Percentiles rank a stretch among this genome's conserved stretches.
Conservation (phyloP, 1,284 basidiomycete species). For the Fomitiporia mediterranea region DNA sequence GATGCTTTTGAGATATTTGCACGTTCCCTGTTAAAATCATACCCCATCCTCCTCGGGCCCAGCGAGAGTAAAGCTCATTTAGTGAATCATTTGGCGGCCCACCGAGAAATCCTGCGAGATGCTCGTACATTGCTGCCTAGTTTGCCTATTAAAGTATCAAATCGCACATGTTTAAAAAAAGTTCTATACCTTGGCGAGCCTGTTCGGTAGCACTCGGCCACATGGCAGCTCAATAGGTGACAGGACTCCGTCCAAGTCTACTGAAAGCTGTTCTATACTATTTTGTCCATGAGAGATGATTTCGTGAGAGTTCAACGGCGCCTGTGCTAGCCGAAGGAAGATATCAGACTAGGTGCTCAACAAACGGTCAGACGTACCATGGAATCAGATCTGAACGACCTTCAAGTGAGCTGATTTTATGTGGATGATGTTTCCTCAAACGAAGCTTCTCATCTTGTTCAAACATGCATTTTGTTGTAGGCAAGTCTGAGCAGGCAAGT, state of each 20-base stretch:
- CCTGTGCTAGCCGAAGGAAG: too few relatives aligned
- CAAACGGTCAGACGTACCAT: too few relatives aligned
- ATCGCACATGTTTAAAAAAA: conserved; percentile 2
- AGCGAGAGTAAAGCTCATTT: conserved; percentile 66
- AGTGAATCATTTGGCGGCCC: conserved; percentile 69
- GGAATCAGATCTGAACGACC: too few relatives aligned
- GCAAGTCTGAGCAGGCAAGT: too few relatives aligned
- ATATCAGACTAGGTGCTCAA: too few relatives aligned
- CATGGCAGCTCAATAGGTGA: conserved; percentile 51
- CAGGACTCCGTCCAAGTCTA: conserved; percentile 28
- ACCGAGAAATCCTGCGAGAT: conserved; percentile 64
- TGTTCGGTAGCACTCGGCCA: conserved; percentile 38
- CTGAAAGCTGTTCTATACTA: too few relatives aligned
- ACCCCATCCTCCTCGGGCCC: conserved; percentile 81
- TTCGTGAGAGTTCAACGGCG: neutral
- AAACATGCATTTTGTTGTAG: too few relatives aligned
- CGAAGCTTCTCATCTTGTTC: too few relatives aligned
- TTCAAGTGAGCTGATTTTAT: too few relatives aligned
- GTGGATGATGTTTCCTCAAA: too few relatives aligned
- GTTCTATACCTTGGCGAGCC: conserved; percentile 46
- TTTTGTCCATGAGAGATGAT: too few relatives aligned
- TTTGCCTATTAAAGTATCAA: neutral
- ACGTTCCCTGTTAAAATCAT: conserved; percentile 91
- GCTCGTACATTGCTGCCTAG: conserved; percentile 84
- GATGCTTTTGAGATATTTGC: conserved; percentile 67